These are phyloP conservation scores for Trichoderma sp. DNA, from an alignment of 2,329 filamentous ascomycete genomes.

Conservation along the genomic window DNA sequence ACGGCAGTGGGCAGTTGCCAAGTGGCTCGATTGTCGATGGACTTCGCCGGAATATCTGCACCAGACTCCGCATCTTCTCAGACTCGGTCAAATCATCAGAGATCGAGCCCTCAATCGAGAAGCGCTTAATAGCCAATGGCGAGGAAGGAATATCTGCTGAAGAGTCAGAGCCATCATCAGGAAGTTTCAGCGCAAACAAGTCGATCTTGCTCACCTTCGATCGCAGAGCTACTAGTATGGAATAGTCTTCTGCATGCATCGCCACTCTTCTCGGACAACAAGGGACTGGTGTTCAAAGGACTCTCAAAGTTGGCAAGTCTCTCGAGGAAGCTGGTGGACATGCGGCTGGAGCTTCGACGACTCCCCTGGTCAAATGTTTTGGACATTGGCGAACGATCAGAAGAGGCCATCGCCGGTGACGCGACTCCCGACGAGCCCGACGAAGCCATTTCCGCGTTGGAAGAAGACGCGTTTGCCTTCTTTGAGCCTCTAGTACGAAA, in stretches of 20 bases:
- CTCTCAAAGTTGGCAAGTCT: slow-evolving; percentile 7
- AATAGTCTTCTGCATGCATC: neutral
- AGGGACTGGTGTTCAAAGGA: slow-evolving; percentile 5
- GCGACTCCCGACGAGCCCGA: slow-evolving; percentile 31
- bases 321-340: slow-evolving; percentile 19
- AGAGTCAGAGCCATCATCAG: neutral
- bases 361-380: slow-evolving; percentile 32
- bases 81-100: slow-evolving; percentile 21
- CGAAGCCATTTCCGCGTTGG: slow-evolving; percentile 27
- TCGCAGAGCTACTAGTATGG: neutral
- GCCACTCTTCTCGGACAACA: neutral
- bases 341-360: slow-evolving; percentile 31
- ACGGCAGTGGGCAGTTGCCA: neutral
- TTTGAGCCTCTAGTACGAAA: slow-evolving; percentile 44
- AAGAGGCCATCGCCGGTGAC: slow-evolving; percentile 34
- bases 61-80: slow-evolving; percentile 21
- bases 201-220: neutral
- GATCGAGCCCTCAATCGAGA: neutral
- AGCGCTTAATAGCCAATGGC: neutral
- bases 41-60: slow-evolving; percentile 22
- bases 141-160: slow-evolving; percentile 11
- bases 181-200: neutral
- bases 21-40: neutral
- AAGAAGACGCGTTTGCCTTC: slow-evolving; percentile 30
- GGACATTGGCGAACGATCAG: slow-evolving; percentile 32